phyloP scores from a whole-genome alignment of 306 rosid genomes.

The Trifolium repens region DNA sequence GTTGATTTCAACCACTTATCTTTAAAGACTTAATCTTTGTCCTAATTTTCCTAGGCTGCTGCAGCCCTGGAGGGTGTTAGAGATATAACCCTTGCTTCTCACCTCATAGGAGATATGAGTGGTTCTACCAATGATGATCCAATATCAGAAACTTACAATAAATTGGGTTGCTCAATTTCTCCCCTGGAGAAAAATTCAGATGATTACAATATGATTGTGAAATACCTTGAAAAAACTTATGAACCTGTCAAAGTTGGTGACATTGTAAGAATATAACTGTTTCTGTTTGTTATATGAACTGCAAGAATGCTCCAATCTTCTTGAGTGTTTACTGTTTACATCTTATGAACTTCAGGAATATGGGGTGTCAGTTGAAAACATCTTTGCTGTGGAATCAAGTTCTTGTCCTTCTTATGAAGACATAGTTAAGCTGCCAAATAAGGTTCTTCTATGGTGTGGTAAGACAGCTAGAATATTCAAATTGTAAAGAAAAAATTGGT shows the following conservation, averaged over 20 bases:
- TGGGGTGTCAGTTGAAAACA: slow-evolving; percentile 64
- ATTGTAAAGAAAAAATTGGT: neutral
- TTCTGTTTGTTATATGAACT: neutral
- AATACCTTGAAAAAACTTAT: slow-evolving; percentile 76
- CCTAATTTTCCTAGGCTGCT: slow-evolving; percentile 62
- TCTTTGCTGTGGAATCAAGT: slow-evolving; percentile 59
- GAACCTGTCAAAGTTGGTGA: slow-evolving; percentile 81
- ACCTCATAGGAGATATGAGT: slow-evolving; percentile 76
- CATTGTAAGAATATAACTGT: slow-evolving; percentile 46
- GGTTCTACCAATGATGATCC: slow-evolving; percentile 83
- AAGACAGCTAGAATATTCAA: slow-evolving; percentile 32
- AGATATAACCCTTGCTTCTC: slow-evolving; percentile 80
- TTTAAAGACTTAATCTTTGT: neutral
- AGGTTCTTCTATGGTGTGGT: slow-evolving; percentile 91
- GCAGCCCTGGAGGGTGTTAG: slow-evolving; percentile 67
- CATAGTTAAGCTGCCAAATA: slow-evolving; percentile 71
- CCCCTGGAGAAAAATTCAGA: slow-evolving; percentile 60
- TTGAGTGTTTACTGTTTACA: neutral
- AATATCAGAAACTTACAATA: slow-evolving; percentile 61
- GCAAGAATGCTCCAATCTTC: neutral
- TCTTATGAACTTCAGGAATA: slow-evolving; percentile 63
- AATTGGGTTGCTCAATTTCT: slow-evolving; percentile 69
- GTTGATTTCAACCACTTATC: slow-evolving; percentile 1
- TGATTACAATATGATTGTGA: slow-evolving; percentile 77
- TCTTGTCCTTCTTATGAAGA: slow-evolving; percentile 69